Conservation (phyloP, 768 basidiomycete genomes). For the Termitomyces sp. region DNA sequence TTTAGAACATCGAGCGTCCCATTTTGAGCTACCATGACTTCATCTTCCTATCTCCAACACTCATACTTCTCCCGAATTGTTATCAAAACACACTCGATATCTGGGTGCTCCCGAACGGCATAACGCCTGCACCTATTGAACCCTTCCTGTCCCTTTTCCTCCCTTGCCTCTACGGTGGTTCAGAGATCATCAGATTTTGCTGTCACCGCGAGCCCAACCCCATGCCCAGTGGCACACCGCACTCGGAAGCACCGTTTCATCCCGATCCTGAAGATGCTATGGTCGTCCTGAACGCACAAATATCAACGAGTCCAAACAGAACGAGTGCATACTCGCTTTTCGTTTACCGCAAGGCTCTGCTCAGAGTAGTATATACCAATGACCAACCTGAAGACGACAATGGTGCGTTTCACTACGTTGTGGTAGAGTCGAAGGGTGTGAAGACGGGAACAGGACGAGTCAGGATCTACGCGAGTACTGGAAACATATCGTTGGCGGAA, state of each 20-base stretch:
- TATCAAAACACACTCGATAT: slow-evolving; percentile 20
- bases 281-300: slow-evolving; percentile 7
- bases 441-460: no score
- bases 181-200: not conserved
- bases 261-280: slow-evolving; percentile 7
- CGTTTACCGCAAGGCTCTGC: slow-evolving; percentile 8
- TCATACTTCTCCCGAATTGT: slow-evolving; percentile 25
- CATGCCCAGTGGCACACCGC: not conserved
- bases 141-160: slow-evolving; percentile 5
- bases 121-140: not conserved
- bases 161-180: not conserved
- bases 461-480: no score
- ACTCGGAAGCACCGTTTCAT: slow-evolving; percentile 6
- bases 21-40: slow-evolving; percentile 19
- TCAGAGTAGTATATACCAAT: slow-evolving; percentile 1
- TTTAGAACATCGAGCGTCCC: not conserved
- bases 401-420: not conserved
- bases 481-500: no score
- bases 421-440: no score
- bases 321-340: slow-evolving; percentile 5
- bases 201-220: slow-evolving; percentile 17
- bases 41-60: slow-evolving; percentile 20
- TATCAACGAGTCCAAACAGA: not conserved
- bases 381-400: not conserved
- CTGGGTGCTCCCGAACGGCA: slow-evolving; percentile 17